A percentile compares a stretch with the other conserved stretches of the same genome.
Conservation (phyloP, 805 yeast genomes). For the Debaryomyces prosopidis region DNA sequence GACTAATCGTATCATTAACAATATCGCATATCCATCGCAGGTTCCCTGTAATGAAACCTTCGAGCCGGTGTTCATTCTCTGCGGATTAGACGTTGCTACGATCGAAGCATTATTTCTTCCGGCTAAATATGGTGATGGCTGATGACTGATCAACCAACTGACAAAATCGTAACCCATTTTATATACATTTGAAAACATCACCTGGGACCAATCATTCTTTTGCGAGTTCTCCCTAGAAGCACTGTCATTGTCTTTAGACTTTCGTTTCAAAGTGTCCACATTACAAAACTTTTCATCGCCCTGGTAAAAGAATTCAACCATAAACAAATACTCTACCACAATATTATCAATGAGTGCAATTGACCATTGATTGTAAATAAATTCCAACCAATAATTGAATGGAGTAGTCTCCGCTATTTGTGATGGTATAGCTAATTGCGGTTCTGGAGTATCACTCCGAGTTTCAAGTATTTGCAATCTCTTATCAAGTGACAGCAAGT, state of each 20-base stretch:
- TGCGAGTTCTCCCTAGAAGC: constrained; percentile 4
- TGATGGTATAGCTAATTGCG: constrained; percentile 66
- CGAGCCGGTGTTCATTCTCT: constrained; percentile 16
- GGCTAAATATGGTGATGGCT: constrained; percentile 21
- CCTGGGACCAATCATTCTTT: constrained; percentile 31
- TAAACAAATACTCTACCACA: constrained; percentile 71
- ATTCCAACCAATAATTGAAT: constrained; percentile 67
- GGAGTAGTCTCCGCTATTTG: constrained; percentile 82
- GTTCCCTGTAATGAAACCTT: constrained; percentile 27
- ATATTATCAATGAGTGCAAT: constrained; percentile 75
- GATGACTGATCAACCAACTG: constrained; percentile 47
- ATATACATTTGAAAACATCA: constrained; percentile 39
- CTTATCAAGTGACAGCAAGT: constrained; percentile 51
- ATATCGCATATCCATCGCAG: constrained; percentile 76
- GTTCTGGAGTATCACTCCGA: constrained; percentile 42
- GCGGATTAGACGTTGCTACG: constrained; percentile 43
- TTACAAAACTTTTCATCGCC: constrained; percentile 37
- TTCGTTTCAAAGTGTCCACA: constrained; percentile 12
- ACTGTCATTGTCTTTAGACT: constrained; percentile 6
- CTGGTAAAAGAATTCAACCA: constrained; percentile 66
- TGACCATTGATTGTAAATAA: constrained; percentile 70
- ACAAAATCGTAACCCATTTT: constrained; percentile 46
- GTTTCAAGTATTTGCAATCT: constrained; percentile 55
- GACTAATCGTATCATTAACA: constrained; percentile 70
- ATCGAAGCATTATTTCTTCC: constrained; percentile 12